Evolutionary conservation across 2,329 filamentous ascomycete species (phyloP).

Genomic region (Penicillium sumatraense): DNA sequence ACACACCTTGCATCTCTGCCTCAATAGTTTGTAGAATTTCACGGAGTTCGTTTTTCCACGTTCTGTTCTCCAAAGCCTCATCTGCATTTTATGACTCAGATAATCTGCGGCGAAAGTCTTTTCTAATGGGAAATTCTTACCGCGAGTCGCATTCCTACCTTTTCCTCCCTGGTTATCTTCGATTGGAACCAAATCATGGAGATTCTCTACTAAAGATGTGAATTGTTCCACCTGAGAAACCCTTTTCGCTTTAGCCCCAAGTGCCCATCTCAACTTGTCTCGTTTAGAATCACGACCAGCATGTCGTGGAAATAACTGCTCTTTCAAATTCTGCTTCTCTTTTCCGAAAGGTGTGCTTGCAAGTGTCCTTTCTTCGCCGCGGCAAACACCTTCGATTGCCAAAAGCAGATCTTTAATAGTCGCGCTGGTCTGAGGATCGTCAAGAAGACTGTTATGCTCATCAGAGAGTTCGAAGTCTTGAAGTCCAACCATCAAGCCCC

Average conservation of each 20-base stretch:
- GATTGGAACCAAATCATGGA: slow-evolving; percentile 5
- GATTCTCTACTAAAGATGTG: slow-evolving; percentile 4
- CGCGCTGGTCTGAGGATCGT: slow-evolving; percentile 3
- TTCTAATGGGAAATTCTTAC: not conserved
- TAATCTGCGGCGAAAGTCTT: not conserved
- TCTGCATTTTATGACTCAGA: not conserved
- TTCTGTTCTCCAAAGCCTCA: not conserved
- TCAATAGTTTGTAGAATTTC: slow-evolving; percentile 2
- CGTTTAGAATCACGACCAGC: slow-evolving; percentile 1
- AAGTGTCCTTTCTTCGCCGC: slow-evolving; percentile 1
- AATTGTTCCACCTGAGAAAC: slow-evolving; percentile 9
- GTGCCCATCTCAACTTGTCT: slow-evolving; percentile 8
- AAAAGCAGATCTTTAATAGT: slow-evolving; percentile 4
- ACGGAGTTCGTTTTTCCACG: not conserved
- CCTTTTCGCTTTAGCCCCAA: slow-evolving; percentile 3
- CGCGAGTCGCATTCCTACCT: not conserved
- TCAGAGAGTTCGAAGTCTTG: not conserved
- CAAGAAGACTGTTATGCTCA: slow-evolving; percentile 8
- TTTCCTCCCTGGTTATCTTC: not conserved
- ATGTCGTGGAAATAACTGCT: not conserved
- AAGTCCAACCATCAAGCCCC: slow-evolving; percentile 9
- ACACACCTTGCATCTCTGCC: slow-evolving; percentile 4
- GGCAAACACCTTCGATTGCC: slow-evolving; percentile 1
- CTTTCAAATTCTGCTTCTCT: not conserved
- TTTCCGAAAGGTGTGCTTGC: not conserved